These are phyloP conservation scores for Plantago major DNA, from an alignment of 257 asterid genomes.

Conservation along the genomic window DNA sequence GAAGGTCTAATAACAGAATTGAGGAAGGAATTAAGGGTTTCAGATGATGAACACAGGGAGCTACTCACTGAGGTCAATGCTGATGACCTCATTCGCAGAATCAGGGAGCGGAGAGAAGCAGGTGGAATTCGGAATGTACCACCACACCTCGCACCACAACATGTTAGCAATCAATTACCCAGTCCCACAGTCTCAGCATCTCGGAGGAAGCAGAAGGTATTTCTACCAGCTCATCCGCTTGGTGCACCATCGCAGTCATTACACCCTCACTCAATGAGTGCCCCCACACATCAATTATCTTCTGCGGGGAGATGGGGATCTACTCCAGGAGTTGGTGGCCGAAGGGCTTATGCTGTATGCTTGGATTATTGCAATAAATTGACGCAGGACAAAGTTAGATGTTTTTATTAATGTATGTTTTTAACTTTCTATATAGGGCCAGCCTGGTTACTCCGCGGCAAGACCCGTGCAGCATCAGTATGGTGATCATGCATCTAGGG, in stretches of 20 bases:
- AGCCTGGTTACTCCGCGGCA: constrained; percentile 37
- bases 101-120: constrained; percentile 96
- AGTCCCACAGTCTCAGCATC: constrained; percentile 71
- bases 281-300: constrained; percentile 37
- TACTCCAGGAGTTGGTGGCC: constrained; percentile 51
- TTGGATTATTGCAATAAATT: constrained; percentile 16
- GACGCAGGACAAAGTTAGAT: not conserved
- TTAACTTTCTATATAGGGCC: constrained; percentile 40
- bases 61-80: constrained; percentile 77
- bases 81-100: constrained; percentile 76
- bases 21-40: constrained; percentile 91
- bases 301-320: constrained; percentile 56
- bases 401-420: constrained; percentile 16
- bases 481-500: constrained; percentile 52
- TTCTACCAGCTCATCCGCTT: constrained; percentile 14
- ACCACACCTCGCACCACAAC: constrained; percentile 33
- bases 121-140: constrained; percentile 50
- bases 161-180: constrained; percentile 53
- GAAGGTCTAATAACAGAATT: constrained; percentile 94
- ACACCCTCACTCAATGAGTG: constrained; percentile 44
- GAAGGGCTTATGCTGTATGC: constrained; percentile 59
- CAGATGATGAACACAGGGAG: constrained; percentile 96
- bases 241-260: constrained; percentile 39
- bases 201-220: constrained; percentile 72
- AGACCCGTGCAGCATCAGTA: constrained; percentile 56